Evolutionary conservation across 140 eudicot species (phyloP).

Genomic region (Bidens hawaiensis): DNA sequence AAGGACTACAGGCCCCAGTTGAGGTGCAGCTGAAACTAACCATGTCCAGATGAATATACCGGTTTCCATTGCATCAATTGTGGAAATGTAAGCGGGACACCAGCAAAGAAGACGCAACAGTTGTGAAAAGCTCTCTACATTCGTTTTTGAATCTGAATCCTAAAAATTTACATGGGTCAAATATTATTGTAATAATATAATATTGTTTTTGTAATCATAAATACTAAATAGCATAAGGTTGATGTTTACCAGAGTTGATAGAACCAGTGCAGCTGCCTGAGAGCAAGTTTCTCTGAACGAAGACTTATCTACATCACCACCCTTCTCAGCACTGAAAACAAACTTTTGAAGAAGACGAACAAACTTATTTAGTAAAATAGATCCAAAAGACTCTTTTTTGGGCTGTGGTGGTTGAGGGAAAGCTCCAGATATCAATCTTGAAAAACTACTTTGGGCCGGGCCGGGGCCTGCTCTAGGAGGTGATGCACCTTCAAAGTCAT

Average conservation of each 20-base stretch:
- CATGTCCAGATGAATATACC: slow-evolving; percentile 98
- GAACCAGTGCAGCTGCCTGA: slow-evolving; percentile 94
- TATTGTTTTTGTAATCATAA: neutral
- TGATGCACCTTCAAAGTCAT: slow-evolving; percentile 34
- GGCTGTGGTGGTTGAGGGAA: slow-evolving; percentile 50
- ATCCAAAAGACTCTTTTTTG: slow-evolving; percentile 71
- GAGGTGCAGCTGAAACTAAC: slow-evolving; percentile 99
- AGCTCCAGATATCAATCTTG: slow-evolving; percentile 57
- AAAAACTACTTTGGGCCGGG: slow-evolving; percentile 35
- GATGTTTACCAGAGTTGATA: slow-evolving; percentile 75
- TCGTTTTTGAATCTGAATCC: slow-evolving; percentile 82
- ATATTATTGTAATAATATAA: no score
- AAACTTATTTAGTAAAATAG: slow-evolving; percentile 63
- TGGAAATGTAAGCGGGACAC: slow-evolving; percentile 97
- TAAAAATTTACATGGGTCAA: slow-evolving; percentile 25
- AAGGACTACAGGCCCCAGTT: slow-evolving; percentile 81
- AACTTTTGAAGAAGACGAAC: slow-evolving; percentile 90
- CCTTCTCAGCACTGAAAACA: slow-evolving; percentile 83
- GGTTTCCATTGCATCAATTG: slow-evolving; percentile 94
- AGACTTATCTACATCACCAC: slow-evolving; percentile 82
- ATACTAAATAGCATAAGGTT: neutral
- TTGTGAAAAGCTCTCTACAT: slow-evolving; percentile 82
- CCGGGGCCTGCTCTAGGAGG: slow-evolving; percentile 28
- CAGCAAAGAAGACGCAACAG: slow-evolving; percentile 99
- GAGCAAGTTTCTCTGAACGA: slow-evolving; percentile 93